Evolutionary conservation across 2,329 filamentous ascomycete genomes (phyloP).

Genomic region (Stemphylium lycopersici): DNA sequence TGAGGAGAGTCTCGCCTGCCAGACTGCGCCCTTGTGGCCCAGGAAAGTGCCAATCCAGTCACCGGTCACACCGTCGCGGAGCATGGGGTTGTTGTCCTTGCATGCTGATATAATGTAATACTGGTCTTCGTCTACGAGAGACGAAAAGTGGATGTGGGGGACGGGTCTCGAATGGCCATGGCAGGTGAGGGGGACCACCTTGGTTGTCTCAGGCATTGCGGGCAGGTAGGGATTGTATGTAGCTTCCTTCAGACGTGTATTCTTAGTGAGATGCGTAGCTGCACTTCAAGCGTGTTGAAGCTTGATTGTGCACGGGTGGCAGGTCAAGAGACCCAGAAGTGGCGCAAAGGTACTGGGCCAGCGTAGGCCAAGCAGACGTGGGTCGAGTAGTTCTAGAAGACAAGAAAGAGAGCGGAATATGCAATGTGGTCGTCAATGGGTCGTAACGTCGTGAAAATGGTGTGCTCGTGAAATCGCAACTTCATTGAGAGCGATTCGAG

Average conservation of each 20-base stretch:
- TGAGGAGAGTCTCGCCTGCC: constrained; percentile 89
- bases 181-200: constrained; percentile 87
- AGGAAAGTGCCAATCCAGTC: constrained; percentile 87
- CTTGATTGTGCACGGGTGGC: constrained; percentile 13
- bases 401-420: constrained; percentile 23
- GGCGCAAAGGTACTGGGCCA: constrained; percentile 10
- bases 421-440: constrained; percentile 35
- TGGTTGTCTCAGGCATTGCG: constrained; percentile 52
- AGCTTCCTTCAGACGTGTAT: not conserved
- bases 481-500: constrained; percentile 15
- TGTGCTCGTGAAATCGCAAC: constrained; percentile 15
- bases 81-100: constrained; percentile 98
- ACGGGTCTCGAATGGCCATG: constrained; percentile 93
- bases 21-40: constrained; percentile 97
- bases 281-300: constrained; percentile 19
- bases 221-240: constrained; percentile 4
- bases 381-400: constrained; percentile 5
- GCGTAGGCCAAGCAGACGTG: not conserved
- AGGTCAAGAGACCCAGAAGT: constrained; percentile 8
- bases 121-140: constrained; percentile 77
- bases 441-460: constrained; percentile 41
- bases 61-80: constrained; percentile 92
- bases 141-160: constrained; percentile 88
- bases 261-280: not conserved
- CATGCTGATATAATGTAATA: constrained; percentile 95